Evolutionary conservation across 2,329 filamentous ascomycete species (phyloP), one percentile per base, ranked within the genome.

Genomic region (Ceratocystis diversiconidia): DNA sequence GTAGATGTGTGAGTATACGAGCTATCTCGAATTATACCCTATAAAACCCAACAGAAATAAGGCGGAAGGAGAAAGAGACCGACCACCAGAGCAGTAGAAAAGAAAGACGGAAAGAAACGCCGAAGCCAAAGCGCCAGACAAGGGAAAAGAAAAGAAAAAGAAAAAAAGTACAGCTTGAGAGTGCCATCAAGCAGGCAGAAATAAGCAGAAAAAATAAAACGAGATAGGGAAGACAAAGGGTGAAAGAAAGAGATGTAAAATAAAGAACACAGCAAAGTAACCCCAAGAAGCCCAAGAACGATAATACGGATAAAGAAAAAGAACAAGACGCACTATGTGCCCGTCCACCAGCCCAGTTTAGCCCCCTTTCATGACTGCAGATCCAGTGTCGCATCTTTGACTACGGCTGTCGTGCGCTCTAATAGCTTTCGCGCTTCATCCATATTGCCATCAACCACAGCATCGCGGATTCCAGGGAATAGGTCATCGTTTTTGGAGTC

Each of bases 401-500:
- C 76, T 60, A 90, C 85, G 10, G 76, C 77, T 1, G 90, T 87
- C 28, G 89, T 86, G 74, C 86, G 90, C 69, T 87, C 79, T 36
- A 95, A 81, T 72, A 87, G 83, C 64, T 78, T 75, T 71, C 88
- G 84, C 2, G 88, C 88, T 12, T 82, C 74, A 1, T 76, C 78
- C 88, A 87, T 92, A 70, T 95, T 83, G 30, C 82, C 82, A 3
- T 79, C 81, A 68, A 88, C 83, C 50, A 96, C 79, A 7, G 87
- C 85, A 71, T 96, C 92, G 66, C 90, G 82, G 65, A 96, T 88
- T n/a, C 86, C 87, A 0, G 92, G 92, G 75, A 95, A 95, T 68
- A 83, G 83, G 0, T 67, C 69, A 48, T 64, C 63, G 28, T 87
- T 67, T 30, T 57, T 32, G 3, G 82, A 82, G 65, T 82, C 82